These are phyloP conservation scores for Neurospora hispaniola DNA, from an alignment of 495 filamentous ascomycete species.

Conservation along the genomic window DNA sequence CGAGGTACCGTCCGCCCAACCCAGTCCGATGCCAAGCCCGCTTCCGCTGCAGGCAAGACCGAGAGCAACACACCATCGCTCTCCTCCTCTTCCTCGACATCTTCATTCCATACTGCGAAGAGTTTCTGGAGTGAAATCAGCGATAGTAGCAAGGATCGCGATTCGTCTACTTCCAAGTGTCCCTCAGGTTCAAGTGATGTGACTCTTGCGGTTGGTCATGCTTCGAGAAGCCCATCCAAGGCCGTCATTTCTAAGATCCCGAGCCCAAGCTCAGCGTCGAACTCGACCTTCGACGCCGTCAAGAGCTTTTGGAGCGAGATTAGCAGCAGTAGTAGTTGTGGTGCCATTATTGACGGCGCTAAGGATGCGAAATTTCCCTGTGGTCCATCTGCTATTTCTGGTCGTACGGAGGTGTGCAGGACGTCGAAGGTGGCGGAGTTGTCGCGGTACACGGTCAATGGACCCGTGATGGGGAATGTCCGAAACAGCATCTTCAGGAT, in stretches of 20 bases:
- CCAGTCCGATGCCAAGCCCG: background rate
- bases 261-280: background rate
- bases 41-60: background rate
- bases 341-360: background rate
- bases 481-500: background rate
- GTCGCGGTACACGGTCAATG: background rate
- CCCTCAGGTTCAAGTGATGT: background rate
- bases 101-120: background rate
- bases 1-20: background rate
- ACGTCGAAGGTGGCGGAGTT: background rate
- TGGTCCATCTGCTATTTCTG: background rate
- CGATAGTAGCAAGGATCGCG: background rate
- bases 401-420: background rate
- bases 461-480: rapidly evolving
- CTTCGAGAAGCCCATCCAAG: background rate
- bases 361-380: background rate
- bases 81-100: background rate
- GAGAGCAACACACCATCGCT: background rate
- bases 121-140: background rate
- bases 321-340: background rate
- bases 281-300: background rate
- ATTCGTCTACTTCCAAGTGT: background rate
- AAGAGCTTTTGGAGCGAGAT: background rate
- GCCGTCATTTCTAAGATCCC: background rate
- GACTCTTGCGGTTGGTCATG: background rate